Percentiles rank a stretch among this genome's conserved stretches.
Conservation (phyloP, 306 rosid genomes). For the Sophora flavescens region DNA sequence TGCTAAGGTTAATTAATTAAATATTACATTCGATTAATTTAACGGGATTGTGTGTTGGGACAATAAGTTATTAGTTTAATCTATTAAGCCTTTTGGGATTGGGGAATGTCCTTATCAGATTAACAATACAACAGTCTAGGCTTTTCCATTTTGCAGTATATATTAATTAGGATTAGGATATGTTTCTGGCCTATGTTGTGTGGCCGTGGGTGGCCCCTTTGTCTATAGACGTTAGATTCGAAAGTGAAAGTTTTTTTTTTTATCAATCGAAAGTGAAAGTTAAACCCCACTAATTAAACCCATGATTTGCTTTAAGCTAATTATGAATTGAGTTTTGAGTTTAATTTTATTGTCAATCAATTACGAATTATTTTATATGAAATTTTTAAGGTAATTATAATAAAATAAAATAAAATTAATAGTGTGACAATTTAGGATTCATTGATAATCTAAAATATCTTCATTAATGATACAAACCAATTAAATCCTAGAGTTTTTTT, state of each 20-base stretch:
- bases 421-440: too few relatives aligned
- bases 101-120: constrained; percentile 42
- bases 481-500: too few relatives aligned
- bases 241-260: constrained; percentile 69
- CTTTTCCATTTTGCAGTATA: constrained; percentile 39
- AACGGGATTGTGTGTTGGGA: constrained; percentile 12
- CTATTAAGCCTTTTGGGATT: constrained; percentile 38
- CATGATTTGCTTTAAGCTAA: constrained; percentile 47
- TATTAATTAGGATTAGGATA: constrained; percentile 48
- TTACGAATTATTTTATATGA: too few relatives aligned
- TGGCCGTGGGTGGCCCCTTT: constrained; percentile 54
- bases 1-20: constrained; percentile 1
- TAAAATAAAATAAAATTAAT: too few relatives aligned
- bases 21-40: constrained; percentile 23
- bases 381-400: too few relatives aligned
- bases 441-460: too few relatives aligned
- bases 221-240: constrained; percentile 62
- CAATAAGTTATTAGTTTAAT: constrained; percentile 22
- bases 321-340: not conserved
- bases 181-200: constrained; percentile 49
- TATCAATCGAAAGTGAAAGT: constrained; percentile 69
- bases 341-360: too few relatives aligned
- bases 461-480: too few relatives aligned
- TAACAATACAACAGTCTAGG: constrained; percentile 36
- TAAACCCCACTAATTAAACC: constrained; percentile 60